A percentile compares a stretch with the other conserved stretches of the same genome.
phyloP scores from a whole-genome alignment of 345 rosid species.

The Kernera saxatilis region DNA sequence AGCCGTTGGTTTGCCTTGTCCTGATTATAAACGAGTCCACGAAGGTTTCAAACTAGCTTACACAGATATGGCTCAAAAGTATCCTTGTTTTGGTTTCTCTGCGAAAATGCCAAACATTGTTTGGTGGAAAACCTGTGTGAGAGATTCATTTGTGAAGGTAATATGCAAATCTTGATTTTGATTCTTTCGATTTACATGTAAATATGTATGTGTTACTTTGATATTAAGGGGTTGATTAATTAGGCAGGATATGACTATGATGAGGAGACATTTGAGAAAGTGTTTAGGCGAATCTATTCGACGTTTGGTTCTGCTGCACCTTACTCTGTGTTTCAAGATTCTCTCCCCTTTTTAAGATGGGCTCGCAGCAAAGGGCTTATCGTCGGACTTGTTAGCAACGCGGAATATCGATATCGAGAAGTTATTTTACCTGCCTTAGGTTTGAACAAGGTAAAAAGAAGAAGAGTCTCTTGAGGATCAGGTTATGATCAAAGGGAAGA shows the following conservation, averaged over 20 bases:
- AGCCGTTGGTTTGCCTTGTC: constrained; percentile 85
- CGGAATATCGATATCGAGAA: constrained; percentile 80
- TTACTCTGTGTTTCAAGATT: constrained; percentile 67
- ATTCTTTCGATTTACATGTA: background rate
- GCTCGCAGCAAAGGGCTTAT: constrained; percentile 56
- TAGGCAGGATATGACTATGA: constrained; percentile 97
- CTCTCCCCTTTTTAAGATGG: constrained; percentile 88
- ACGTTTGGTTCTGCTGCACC: constrained; percentile 96
- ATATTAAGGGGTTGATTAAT: background rate
- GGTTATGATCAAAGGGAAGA: no score
- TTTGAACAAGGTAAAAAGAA: constrained; percentile 62
- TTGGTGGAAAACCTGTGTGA: constrained; percentile 94
- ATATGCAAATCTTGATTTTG: background rate
- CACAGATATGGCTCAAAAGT: constrained; percentile 73
- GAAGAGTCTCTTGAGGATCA: background rate
- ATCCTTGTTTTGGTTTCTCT: constrained; percentile 86
- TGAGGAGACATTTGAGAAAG: constrained; percentile 85
- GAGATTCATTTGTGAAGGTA: constrained; percentile 80
- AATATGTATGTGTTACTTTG: background rate
- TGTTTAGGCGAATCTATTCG: constrained; percentile 79
- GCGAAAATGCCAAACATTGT: constrained; percentile 83
- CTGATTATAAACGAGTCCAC: constrained; percentile 85
- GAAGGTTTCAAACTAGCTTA: constrained; percentile 91
- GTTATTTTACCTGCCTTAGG: constrained; percentile 92
- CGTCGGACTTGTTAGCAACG: constrained; percentile 79